These are phyloP conservation scores for Microdochium trichocladiopsis DNA, from an alignment of 2,329 filamentous ascomycete genomes.

Conservation along the genomic window DNA sequence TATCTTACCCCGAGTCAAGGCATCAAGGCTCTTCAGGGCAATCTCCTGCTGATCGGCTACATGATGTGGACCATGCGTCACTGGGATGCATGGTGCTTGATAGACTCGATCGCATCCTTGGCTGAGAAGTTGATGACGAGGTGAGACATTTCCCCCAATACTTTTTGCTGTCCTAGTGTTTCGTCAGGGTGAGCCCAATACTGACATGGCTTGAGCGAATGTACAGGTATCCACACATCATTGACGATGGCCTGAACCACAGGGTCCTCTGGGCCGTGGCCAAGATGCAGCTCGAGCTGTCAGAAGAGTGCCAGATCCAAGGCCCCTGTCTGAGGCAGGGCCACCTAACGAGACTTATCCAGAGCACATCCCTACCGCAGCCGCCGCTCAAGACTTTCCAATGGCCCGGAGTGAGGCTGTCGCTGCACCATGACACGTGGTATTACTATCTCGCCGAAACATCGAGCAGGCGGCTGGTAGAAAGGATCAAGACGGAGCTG, in stretches of 20 bases:
- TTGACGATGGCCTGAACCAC: background rate
- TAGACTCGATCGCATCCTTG: background rate
- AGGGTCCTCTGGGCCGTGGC: background rate
- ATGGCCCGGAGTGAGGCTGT: background rate
- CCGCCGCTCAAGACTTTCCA: background rate
- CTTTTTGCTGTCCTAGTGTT: too few species aligned
- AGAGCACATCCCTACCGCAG: background rate
- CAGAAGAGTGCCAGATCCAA: background rate
- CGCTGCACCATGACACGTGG: background rate
- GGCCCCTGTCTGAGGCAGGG: background rate
- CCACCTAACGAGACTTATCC: background rate
- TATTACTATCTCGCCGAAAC: background rate
- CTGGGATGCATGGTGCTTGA: background rate
- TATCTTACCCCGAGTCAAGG: background rate
- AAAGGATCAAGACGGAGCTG: background rate
- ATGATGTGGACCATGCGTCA: background rate
- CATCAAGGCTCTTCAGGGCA: background rate
- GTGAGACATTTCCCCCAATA: background rate
- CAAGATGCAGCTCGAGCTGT: background rate
- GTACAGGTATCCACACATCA: background rate
- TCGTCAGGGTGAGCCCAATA: too few species aligned
- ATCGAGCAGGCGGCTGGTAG: background rate
- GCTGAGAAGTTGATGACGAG: background rate
- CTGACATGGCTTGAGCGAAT: background rate
- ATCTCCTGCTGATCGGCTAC: background rate